Evolutionary conservation across 1,284 basidiomycete species (phyloP).

Genomic region (Ganoderma sinense): DNA sequence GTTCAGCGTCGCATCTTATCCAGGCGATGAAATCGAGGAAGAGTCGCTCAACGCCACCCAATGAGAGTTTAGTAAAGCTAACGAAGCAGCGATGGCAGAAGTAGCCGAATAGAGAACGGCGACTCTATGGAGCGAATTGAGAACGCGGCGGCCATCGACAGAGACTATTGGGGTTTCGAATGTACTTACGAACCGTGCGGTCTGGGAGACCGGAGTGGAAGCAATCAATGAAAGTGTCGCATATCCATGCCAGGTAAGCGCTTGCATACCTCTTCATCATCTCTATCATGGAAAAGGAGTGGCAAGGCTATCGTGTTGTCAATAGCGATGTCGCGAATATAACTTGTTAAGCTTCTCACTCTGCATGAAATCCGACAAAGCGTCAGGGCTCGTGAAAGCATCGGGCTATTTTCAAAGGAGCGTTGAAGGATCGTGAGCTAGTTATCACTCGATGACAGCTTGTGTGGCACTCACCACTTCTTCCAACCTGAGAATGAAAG

Average conservation of each 20-base stretch:
- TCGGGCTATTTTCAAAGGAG: conserved; percentile 39
- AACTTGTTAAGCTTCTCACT: conserved; percentile 43
- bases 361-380: conserved; percentile 68
- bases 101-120: conserved; percentile 82
- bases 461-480: conserved; percentile 49
- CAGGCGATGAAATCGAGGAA: conserved; percentile 71
- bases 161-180: not conserved
- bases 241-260: not conserved
- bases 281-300: conserved; percentile 27
- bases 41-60: conserved; percentile 67
- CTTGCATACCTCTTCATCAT: conserved; percentile 38
- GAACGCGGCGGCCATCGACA: not conserved
- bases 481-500: conserved; percentile 46
- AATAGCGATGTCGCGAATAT: not conserved
- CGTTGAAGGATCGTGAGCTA: not conserved
- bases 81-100: conserved; percentile 79
- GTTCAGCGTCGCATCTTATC: conserved; percentile 52
- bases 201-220: conserved; percentile 12
- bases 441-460: not conserved
- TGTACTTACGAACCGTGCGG: conserved; percentile 33
- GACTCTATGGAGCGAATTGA: conserved; percentile 46
- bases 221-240: not conserved
- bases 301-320: conserved; percentile 20
- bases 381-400: conserved; percentile 60
- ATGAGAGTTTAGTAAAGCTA: conserved; percentile 78